Conservation (phyloP, 495 filamentous ascomycete genomes). For the Aspergillus kassunensis region DNA sequence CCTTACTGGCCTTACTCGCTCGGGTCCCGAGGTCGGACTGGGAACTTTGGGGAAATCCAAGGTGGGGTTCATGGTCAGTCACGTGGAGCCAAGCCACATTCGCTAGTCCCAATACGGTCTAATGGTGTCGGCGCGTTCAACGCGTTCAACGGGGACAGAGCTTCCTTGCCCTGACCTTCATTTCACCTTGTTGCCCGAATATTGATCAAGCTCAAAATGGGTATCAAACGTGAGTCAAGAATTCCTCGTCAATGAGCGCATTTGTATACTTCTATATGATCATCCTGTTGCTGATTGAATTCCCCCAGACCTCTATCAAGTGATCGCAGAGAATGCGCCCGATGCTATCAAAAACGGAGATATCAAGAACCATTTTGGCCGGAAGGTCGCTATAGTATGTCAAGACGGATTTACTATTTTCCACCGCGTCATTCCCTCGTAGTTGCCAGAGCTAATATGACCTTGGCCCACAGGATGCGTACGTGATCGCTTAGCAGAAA, state of each 20-base stretch:
- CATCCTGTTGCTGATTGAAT: constrained; percentile 9
- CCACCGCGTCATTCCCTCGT: not conserved
- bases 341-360: constrained; percentile 94
- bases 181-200: not conserved
- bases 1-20: too few relatives aligned
- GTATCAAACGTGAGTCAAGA: constrained; percentile 68
- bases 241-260: not conserved
- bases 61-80: constrained; percentile 13
- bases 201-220: constrained; percentile 52
- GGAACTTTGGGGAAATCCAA: not conserved
- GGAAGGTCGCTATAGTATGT: constrained; percentile 93
- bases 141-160: constrained; percentile 26
- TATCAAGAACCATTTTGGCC: constrained; percentile 96
- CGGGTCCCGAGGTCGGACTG: not conserved
- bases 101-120: constrained; percentile 28
- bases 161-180: not conserved
- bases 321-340: constrained; percentile 88
- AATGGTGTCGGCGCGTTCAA: constrained; percentile 29
- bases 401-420: not conserved
- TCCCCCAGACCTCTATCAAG: constrained; percentile 63
- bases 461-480: constrained; percentile 69
- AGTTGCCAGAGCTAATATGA: constrained; percentile 14
- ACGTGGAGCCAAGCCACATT: constrained; percentile 9
- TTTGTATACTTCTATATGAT: not conserved
- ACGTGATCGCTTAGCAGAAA: constrained; percentile 29